These are phyloP conservation scores for Furcasterigmium furcatum DNA, from an alignment of 2,329 filamentous ascomycete genomes.

Conservation along the genomic window DNA sequence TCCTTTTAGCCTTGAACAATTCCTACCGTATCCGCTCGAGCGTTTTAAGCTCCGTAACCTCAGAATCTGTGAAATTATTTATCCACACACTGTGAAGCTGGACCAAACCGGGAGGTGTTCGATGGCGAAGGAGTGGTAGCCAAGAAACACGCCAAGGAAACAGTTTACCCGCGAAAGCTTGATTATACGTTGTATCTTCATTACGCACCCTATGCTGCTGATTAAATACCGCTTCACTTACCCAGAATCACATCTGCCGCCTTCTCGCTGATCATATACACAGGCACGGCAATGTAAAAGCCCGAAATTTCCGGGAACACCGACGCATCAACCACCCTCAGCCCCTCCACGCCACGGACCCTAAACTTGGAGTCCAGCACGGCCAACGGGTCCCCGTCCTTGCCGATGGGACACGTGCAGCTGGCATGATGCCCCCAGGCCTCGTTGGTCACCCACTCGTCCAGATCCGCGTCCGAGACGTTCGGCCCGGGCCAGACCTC, in stretches of 20 bases:
- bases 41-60: too few relatives aligned
- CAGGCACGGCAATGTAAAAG: constrained; percentile 41
- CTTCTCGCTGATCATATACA: constrained; percentile 58
- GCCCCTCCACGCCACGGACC: constrained; percentile 49
- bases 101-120: too few relatives aligned
- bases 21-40: too few relatives aligned
- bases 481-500: constrained; percentile 29
- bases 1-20: too few relatives aligned
- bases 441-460: constrained; percentile 30
- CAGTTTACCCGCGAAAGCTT: too few relatives aligned
- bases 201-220: too few relatives aligned
- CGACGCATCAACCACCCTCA: constrained; percentile 61
- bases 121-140: too few relatives aligned
- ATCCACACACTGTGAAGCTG: too few relatives aligned
- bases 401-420: constrained; percentile 54
- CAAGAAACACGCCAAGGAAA: too few relatives aligned
- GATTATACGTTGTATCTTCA: too few relatives aligned
- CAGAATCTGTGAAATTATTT: too few relatives aligned
- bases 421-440: constrained; percentile 57
- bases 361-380: constrained; percentile 56
- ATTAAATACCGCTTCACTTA: too few relatives aligned
- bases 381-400: constrained; percentile 48
- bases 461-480: constrained; percentile 35
- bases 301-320: constrained; percentile 50
- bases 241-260: constrained; percentile 30